Conservation (phyloP, 176 grass and related monocot species). For the Cenchrus purpureus region DNA sequence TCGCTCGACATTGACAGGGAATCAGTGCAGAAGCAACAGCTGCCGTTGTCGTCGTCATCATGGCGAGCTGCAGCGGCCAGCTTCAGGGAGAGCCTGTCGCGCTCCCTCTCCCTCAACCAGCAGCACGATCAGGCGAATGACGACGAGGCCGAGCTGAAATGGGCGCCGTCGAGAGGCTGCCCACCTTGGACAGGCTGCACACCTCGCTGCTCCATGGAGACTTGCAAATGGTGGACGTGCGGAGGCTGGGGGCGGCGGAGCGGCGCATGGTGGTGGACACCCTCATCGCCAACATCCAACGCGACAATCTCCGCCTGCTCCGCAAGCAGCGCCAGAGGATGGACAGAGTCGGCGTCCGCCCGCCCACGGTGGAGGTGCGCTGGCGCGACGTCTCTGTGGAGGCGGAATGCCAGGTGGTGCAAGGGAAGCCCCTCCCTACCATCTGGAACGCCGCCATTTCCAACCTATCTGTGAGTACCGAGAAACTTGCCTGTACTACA, state of each 20-base stretch:
- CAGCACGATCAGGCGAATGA: background rate
- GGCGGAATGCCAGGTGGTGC: constrained; percentile 60
- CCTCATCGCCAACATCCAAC: constrained; percentile 60
- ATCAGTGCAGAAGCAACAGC: background rate
- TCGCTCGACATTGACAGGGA: background rate
- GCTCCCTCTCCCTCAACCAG: background rate
- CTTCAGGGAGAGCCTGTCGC: constrained; percentile 39
- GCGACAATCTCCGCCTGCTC: constrained; percentile 69
- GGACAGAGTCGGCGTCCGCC: constrained; percentile 62
- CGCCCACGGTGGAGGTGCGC: constrained; percentile 65
- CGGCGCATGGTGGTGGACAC: constrained; percentile 55
- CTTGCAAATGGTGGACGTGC: constrained; percentile 52
- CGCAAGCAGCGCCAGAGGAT: constrained; percentile 72
- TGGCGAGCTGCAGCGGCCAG: constrained; percentile 39
- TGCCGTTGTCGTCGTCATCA: constrained; percentile 4
- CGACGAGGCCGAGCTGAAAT: constrained; percentile 62
- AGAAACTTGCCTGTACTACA: too few relatives aligned
- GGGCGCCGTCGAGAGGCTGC: constrained; percentile 74
- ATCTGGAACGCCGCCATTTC: constrained; percentile 56
- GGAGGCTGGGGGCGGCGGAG: constrained; percentile 47
- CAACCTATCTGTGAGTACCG: constrained; percentile 17
- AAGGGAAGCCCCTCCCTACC: constrained; percentile 62
- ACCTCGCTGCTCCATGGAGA: constrained; percentile 39
- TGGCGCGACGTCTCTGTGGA: constrained; percentile 54
- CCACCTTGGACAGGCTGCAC: constrained; percentile 48